phyloP scores from a whole-genome alignment of 1,284 basidiomycete species.

The Stygiomarasmius scandens region DNA sequence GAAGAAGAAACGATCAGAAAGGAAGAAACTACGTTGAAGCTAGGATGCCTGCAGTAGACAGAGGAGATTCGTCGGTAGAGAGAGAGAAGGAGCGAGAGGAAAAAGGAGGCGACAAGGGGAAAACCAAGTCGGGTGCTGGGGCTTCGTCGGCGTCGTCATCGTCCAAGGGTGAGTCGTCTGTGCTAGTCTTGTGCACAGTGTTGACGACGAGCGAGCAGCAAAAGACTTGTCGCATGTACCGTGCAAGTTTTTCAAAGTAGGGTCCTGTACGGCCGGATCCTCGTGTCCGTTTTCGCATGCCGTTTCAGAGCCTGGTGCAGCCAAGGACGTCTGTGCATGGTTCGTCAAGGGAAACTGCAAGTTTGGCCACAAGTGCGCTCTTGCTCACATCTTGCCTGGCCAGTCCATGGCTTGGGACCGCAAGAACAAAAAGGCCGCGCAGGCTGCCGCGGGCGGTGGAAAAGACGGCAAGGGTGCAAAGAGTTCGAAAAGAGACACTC shows the following conservation, averaged over 20 bases:
- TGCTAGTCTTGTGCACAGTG: neutral
- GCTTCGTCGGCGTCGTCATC: constrained; percentile 8
- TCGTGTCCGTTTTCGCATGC: constrained; percentile 93
- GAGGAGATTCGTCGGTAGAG: constrained; percentile 7
- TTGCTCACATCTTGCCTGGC: constrained; percentile 92
- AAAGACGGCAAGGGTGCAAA: constrained; percentile 35
- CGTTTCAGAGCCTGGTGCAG: constrained; percentile 68
- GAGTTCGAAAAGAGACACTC: constrained; percentile 31
- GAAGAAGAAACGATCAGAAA: neutral
- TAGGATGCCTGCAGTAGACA: neutral
- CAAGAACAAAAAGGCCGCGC: constrained; percentile 97
- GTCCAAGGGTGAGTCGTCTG: constrained; percentile 12
- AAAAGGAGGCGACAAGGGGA: neutral
- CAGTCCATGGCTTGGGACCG: constrained; percentile 96
- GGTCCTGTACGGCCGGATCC: constrained; percentile 91
- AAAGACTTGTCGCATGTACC: constrained; percentile 96
- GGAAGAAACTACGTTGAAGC: neutral
- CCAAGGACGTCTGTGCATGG: constrained; percentile 95
- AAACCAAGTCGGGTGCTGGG: neutral
- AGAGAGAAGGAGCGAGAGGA: constrained; percentile 8
- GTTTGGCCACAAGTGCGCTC: constrained; percentile 96
- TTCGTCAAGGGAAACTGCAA: constrained; percentile 96
- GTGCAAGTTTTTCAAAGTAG: constrained; percentile 97
- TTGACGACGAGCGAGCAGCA: constrained; percentile 41
- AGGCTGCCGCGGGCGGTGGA: constrained; percentile 61